Percentiles rank a stretch among this genome's conserved stretches.
phyloP scores from a whole-genome alignment of 2,329 filamentous ascomycete genomes.

The Talaromyces sp. region DNA sequence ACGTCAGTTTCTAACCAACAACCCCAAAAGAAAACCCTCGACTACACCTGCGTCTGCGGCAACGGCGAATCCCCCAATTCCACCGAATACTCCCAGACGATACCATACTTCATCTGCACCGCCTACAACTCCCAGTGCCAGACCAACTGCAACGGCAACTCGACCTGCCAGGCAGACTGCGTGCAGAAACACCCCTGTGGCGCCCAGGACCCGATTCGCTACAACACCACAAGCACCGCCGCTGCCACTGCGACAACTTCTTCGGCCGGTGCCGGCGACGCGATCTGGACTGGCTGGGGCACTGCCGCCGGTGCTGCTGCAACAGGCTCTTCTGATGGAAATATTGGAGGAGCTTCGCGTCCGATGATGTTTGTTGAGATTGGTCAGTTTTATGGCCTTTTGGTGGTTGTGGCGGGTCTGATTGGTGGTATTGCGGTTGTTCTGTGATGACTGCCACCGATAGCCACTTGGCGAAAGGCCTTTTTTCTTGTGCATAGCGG shows the following conservation, averaged over 20 bases:
- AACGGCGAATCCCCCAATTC: constrained; percentile 53
- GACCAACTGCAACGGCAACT: constrained; percentile 42
- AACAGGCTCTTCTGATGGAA: constrained; percentile 14
- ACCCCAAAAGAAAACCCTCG: constrained; percentile 37
- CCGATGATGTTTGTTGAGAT: constrained; percentile 45
- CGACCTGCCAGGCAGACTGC: constrained; percentile 48
- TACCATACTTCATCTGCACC: constrained; percentile 59
- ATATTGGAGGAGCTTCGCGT: constrained; percentile 12
- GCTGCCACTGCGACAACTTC: constrained; percentile 28
- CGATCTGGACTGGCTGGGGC: constrained; percentile 43
- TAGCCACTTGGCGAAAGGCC: background rate
- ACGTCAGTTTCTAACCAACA: background rate
- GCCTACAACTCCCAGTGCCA: constrained; percentile 55
- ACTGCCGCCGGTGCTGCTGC: constrained; percentile 31
- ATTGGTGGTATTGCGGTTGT: constrained; percentile 54
- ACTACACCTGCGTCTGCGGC: constrained; percentile 53
- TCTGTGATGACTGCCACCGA: constrained; percentile 21
- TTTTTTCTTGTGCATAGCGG: constrained; percentile 3
- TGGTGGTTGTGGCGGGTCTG: constrained; percentile 50
- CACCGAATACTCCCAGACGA: constrained; percentile 57
- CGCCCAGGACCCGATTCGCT: constrained; percentile 51
- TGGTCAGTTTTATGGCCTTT: constrained; percentile 53
- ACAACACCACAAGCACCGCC: constrained; percentile 43
- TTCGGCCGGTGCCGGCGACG: constrained; percentile 25
- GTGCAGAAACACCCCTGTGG: constrained; percentile 55